A percentile compares a stretch with the other conserved stretches of the same genome.
These are phyloP conservation scores for Haberlea rhodopensis DNA, from an alignment of 257 asterid genomes.

Conservation along the genomic window DNA sequence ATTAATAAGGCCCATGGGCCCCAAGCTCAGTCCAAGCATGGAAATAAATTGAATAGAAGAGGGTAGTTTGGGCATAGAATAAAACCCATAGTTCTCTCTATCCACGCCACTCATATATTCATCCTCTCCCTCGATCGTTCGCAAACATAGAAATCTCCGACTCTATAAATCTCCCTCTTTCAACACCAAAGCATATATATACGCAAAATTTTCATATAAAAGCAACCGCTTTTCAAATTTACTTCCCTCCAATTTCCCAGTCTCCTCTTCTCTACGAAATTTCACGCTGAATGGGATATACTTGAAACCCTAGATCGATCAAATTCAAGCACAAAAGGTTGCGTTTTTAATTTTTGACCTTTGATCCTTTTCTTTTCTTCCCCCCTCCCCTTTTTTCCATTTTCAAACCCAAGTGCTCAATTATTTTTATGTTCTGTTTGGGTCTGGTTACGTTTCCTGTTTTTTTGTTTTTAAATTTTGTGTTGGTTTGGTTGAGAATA, in stretches of 20 bases:
- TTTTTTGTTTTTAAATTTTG: too few species aligned
- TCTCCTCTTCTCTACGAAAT: not conserved
- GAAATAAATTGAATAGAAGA: too few species aligned
- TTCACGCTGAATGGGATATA: not conserved
- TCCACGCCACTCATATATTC: not conserved
- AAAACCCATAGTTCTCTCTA: not conserved
- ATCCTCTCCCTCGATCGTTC: not conserved
- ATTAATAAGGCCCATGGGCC: not conserved
- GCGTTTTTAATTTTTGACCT: not conserved
- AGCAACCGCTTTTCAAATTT: not conserved
- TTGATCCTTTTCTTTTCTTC: too few species aligned
- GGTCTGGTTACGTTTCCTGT: not conserved
- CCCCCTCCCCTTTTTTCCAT: too few species aligned
- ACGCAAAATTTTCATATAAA: not conserved
- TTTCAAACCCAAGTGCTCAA: not conserved
- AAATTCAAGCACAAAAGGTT: not conserved
- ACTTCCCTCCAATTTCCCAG: not conserved
- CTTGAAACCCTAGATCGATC: not conserved
- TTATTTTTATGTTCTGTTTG: not conserved
- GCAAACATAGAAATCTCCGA: too few species aligned
- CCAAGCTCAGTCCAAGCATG: too few species aligned
- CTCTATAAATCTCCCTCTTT: not conserved
- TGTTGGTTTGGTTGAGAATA: not conserved
- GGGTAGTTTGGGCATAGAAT: not conserved
- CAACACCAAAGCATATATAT: not conserved